Conservation (phyloP, 768 basidiomycete species). For the Cystofilobasidium capitatum region DNA sequence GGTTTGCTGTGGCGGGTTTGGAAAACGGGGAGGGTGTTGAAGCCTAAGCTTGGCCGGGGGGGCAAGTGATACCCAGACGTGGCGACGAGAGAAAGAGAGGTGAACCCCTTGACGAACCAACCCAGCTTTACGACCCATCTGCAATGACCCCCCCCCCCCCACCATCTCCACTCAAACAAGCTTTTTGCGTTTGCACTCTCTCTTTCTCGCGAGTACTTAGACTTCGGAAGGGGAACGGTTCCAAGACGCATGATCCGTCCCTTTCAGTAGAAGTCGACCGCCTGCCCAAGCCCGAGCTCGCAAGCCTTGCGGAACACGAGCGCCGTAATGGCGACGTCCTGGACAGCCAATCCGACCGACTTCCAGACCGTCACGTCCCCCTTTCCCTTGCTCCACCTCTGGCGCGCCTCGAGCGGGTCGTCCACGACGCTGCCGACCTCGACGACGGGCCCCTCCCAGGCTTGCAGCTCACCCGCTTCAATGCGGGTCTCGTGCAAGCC, state of each 20-base stretch:
- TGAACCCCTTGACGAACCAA: no score
- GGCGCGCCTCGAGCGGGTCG: neutral
- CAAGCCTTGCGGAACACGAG: conserved; percentile 12
- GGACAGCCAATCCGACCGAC: conserved; percentile 23
- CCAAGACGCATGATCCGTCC: no score
- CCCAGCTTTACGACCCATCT: no score
- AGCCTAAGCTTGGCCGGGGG: conserved; percentile 9
- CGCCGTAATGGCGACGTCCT: conserved; percentile 24
- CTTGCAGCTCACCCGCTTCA: conserved; percentile 26
- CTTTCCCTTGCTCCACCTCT: neutral
- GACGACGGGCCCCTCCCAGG: conserved; percentile 5
- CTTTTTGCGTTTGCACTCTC: no score
- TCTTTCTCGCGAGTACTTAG: no score
- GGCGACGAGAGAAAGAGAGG: no score
- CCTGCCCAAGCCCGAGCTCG: conserved; percentile 12
- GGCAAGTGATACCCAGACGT: no score
- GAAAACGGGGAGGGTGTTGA: conserved; percentile 12
- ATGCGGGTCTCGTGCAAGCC: neutral
- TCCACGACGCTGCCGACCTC: conserved; percentile 7
- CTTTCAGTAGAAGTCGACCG: conserved; percentile 1
- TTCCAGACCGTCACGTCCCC: conserved; percentile 24
- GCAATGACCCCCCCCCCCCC: no score
- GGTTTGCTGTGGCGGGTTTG: conserved; percentile 11
- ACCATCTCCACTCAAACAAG: no score
- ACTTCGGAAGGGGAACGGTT: no score